phyloP scores from a whole-genome alignment of 202 grass and related monocot species.

The Digitaria exilis region DNA sequence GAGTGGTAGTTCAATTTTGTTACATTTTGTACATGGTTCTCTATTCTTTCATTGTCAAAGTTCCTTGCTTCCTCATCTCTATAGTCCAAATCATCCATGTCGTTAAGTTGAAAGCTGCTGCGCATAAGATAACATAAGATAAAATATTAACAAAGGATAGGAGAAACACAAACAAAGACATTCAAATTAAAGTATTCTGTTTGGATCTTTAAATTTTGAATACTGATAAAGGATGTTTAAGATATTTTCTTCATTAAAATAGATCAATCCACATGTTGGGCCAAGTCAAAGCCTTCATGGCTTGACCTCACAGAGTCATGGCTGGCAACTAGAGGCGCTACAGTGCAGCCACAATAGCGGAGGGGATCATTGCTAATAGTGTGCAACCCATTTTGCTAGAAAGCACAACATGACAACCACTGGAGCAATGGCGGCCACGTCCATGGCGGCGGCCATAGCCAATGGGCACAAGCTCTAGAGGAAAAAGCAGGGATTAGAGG shows the following conservation, averaged over 20 bases:
- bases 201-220: neutral
- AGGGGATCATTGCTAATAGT: no score
- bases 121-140: constrained; percentile 31
- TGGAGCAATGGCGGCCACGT: no score
- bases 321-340: no score
- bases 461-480: no score
- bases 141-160: constrained; percentile 4
- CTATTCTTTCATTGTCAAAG: constrained; percentile 36
- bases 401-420: no score
- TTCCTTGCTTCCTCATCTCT: constrained; percentile 47
- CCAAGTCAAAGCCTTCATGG: no score
- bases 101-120: constrained; percentile 42
- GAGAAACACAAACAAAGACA: neutral
- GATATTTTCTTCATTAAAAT: neutral
- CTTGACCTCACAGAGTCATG: no score
- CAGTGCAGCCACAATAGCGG: no score
- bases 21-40: constrained; percentile 33
- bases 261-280: no score
- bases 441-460: no score
- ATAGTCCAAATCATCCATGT: constrained; percentile 42
- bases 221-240: neutral
- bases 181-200: neutral
- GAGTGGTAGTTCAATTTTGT: constrained; percentile 92
- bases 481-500: no score
- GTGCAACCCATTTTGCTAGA: no score